A percentile compares a stretch with the other conserved stretches of the same genome.
Evolutionary conservation across 257 asterid species (phyloP).

Genomic region (Avicennia marina): DNA sequence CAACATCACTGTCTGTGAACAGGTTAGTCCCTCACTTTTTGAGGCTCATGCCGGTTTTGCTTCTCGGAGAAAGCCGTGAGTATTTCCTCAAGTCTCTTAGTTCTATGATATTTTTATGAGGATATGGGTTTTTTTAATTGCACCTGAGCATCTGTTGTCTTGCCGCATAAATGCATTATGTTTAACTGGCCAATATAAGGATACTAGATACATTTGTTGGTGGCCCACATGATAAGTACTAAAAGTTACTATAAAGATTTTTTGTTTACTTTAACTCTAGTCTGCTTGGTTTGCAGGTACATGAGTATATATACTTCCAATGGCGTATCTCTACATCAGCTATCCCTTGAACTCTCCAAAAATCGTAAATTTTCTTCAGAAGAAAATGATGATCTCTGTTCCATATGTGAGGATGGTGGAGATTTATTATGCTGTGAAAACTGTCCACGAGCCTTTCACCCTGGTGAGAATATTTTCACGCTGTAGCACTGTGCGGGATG

Average conservation of each 20-base stretch:
- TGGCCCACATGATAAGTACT: too few species aligned
- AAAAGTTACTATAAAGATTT: too few species aligned
- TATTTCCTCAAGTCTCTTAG: constrained; percentile 16
- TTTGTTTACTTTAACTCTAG: constrained; percentile 3
- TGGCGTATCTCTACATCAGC: constrained; percentile 70
- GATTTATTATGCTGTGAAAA: constrained; percentile 74
- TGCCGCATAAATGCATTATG: too few species aligned
- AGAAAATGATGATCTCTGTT: constrained; percentile 79
- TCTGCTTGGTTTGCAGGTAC: constrained; percentile 50
- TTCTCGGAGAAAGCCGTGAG: constrained; percentile 90
- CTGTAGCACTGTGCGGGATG: neutral
- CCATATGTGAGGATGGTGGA: constrained; percentile 69
- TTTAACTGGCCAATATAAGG: too few species aligned
- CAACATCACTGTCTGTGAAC: constrained; percentile 19
- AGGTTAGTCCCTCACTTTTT: constrained; percentile 91
- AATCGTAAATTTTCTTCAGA: constrained; percentile 34
- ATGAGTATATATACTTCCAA: constrained; percentile 67
- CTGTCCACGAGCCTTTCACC: constrained; percentile 86
- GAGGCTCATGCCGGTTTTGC: constrained; percentile 91
- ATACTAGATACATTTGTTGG: too few species aligned
- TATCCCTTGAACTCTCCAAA: constrained; percentile 49
- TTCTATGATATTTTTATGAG: constrained; percentile 7
- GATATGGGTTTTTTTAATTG: neutral
- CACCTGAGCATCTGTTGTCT: neutral
- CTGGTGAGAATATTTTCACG: constrained; percentile 34